A percentile compares a stretch with the other conserved stretches of the same genome.
phyloP scores from a whole-genome alignment of 176 grass and related monocot genomes.

The Saccharum officinarum region DNA sequence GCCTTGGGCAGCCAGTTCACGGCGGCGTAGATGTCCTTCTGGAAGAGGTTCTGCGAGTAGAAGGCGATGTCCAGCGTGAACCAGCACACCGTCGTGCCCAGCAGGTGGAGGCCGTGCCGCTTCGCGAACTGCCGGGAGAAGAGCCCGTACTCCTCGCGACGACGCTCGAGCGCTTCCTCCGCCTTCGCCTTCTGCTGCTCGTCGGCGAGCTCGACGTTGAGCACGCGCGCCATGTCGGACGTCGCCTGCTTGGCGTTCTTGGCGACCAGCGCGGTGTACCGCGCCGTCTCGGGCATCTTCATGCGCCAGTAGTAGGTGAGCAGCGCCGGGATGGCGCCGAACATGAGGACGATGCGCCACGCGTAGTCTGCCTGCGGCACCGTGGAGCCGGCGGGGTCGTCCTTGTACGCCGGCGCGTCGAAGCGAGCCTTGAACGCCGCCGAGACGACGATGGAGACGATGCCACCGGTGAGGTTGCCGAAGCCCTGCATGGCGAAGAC shows the following conservation, averaged over 20 bases:
- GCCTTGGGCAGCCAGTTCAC: too few species aligned
- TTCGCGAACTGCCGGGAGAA: too few species aligned
- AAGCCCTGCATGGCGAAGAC: conserved; percentile 92
- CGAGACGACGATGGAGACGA: background rate
- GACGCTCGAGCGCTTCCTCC: too few species aligned
- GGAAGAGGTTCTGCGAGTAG: conserved; percentile 77
- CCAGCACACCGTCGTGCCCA: too few species aligned
- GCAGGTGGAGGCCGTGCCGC: too few species aligned
- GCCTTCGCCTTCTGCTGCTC: too few species aligned
- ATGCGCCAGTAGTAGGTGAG: conserved; percentile 74
- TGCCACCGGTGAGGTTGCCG: conserved; percentile 60
- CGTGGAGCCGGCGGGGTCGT: too few species aligned
- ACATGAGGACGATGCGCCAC: conserved; percentile 68
- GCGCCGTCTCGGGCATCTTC: conserved; percentile 76
- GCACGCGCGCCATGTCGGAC: conserved; percentile 57
- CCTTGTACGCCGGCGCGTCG: too few species aligned
- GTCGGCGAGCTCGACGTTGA: conserved; percentile 1
- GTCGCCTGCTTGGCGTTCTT: conserved; percentile 41
- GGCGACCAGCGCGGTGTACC: conserved; percentile 55
- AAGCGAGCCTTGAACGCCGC: too few species aligned
- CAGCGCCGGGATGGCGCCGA: conserved; percentile 51
- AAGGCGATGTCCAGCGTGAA: too few species aligned
- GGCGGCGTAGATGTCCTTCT: conserved; percentile 62
- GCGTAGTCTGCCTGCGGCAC: conserved; percentile 33
- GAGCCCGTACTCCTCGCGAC: too few species aligned